Conservation (phyloP, 2,329 filamentous ascomycete genomes). For the Calonectria pauciramosa region DNA sequence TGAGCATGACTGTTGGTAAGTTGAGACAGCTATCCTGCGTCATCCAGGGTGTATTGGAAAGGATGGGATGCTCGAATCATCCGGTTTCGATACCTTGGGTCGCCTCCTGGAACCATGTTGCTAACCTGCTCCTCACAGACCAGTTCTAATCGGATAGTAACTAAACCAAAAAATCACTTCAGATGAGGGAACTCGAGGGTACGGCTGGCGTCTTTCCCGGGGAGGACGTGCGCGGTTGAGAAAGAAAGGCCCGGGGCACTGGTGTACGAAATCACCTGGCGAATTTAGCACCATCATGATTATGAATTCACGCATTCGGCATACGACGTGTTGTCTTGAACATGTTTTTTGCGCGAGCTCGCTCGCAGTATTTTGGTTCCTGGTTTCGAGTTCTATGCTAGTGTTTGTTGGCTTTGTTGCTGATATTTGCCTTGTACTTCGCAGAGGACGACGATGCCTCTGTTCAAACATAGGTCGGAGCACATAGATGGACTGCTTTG, state of each 20-base stretch:
- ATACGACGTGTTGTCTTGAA: conserved; percentile 14
- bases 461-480: neutral
- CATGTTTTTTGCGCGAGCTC: conserved; percentile 2
- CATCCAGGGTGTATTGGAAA: neutral
- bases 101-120: neutral
- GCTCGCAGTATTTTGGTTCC: conserved; percentile 8
- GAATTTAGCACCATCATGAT: conserved; percentile 44
- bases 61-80: neutral
- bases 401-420: neutral
- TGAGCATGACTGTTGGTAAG: conserved; percentile 80
- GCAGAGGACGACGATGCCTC: neutral
- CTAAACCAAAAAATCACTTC: conserved; percentile 10
- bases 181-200: conserved; percentile 13
- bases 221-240: conserved; percentile 20
- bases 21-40: conserved; percentile 33
- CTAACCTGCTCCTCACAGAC: conserved; percentile 34
- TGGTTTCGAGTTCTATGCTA: neutral
- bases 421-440: neutral
- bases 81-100: neutral
- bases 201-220: conserved; percentile 10
- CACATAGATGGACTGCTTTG: neutral
- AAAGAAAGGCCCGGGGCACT: conserved; percentile 15
- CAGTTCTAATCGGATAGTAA: conserved; percentile 36
- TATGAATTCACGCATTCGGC: conserved; percentile 43
- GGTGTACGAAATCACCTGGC: conserved; percentile 35